Conservation (phyloP, 345 rosid genomes). For the Gossypium bickii region DNA sequence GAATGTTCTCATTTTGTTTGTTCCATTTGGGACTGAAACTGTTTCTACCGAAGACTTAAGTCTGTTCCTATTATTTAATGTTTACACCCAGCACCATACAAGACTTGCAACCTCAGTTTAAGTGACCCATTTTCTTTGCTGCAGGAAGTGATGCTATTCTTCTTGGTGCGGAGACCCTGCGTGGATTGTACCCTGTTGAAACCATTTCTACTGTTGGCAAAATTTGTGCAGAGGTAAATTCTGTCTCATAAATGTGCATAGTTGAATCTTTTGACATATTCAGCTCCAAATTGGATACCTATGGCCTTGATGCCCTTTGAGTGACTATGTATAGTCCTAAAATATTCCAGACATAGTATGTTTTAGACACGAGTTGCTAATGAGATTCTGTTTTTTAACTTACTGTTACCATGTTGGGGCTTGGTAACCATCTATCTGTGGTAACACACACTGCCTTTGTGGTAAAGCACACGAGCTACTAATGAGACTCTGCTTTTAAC, state of each 20-base stretch:
- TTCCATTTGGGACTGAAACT: background rate
- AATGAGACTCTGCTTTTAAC: background rate
- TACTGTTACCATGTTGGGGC: background rate
- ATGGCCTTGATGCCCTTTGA: background rate
- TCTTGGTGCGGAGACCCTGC: slow-evolving; percentile 96
- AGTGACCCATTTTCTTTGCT: background rate
- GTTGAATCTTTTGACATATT: background rate
- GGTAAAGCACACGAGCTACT: background rate
- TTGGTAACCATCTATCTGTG: background rate
- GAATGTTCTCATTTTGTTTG: background rate
- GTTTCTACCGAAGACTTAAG: background rate
- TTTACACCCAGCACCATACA: background rate
- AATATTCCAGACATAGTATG: background rate
- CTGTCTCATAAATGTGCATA: background rate
- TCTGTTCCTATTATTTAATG: background rate
- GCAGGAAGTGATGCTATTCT: slow-evolving; percentile 98
- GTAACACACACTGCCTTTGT: background rate
- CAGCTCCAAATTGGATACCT: background rate
- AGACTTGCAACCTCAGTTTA: background rate
- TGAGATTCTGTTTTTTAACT: background rate
- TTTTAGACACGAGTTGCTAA: background rate
- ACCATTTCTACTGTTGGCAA: slow-evolving; percentile 82
- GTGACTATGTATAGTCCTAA: background rate
- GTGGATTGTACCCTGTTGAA: slow-evolving; percentile 88
- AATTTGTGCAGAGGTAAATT: slow-evolving; percentile 85